Percentiles rank a stretch among this genome's conserved stretches.
phyloP scores from a whole-genome alignment of 768 basidiomycete genomes.

The Terana coerulea region DNA sequence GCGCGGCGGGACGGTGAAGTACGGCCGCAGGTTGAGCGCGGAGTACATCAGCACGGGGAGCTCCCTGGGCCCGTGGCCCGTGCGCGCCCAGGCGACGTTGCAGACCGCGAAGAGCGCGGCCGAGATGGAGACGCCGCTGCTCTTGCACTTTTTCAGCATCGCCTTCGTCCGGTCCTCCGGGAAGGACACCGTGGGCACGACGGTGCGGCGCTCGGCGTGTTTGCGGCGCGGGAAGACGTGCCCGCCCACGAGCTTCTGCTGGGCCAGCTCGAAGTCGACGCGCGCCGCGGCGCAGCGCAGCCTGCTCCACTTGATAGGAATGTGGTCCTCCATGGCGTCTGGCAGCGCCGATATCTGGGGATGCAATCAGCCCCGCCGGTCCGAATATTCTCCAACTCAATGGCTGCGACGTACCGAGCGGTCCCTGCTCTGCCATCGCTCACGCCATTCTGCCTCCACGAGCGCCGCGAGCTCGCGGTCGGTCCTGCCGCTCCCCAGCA shows the following conservation, averaged over 20 bases:
- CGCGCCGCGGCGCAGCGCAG: conserved; percentile 44
- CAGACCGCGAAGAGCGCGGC: conserved; percentile 72
- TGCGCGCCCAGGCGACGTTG: conserved; percentile 69
- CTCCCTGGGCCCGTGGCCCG: conserved; percentile 38
- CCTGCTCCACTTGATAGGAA: conserved; percentile 34
- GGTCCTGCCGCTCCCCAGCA: conserved; percentile 42
- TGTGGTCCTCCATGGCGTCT: conserved; percentile 42
- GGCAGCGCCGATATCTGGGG: conserved; percentile 12
- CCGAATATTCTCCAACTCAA: neutral
- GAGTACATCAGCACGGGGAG: conserved; percentile 81
- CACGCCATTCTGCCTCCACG: conserved; percentile 31
- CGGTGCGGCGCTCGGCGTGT: conserved; percentile 47
- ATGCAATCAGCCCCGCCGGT: conserved; percentile 5
- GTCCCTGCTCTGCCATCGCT: conserved; percentile 23
- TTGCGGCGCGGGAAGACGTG: conserved; percentile 61
- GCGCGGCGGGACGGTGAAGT: conserved; percentile 40
- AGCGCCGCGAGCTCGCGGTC: conserved; percentile 27
- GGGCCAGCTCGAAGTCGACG: conserved; percentile 53
- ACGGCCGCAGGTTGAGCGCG: conserved; percentile 73
- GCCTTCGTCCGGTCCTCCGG: conserved; percentile 50
- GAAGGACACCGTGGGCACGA: conserved; percentile 68
- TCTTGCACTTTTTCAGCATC: conserved; percentile 70
- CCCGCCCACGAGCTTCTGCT: conserved; percentile 63
- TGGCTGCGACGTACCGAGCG: conserved; percentile 17
- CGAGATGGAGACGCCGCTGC: conserved; percentile 68